phyloP scores from a whole-genome alignment of 2,329 filamentous ascomycete species.

The Sporothrix pallida region DNA sequence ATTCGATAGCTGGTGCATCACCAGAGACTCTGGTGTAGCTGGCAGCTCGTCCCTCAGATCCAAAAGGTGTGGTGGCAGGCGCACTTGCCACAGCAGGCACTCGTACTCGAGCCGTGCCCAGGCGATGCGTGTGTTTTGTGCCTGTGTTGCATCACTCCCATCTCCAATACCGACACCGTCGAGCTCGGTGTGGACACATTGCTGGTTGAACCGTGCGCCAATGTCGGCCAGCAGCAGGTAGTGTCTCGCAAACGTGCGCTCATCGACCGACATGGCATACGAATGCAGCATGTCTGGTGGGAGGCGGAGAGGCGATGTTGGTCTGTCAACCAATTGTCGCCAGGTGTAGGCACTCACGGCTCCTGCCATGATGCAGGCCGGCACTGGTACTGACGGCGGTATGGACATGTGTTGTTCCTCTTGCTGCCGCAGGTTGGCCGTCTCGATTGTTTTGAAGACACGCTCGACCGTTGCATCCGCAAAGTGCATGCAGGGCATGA shows the following conservation, averaged over 20 bases:
- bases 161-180: neutral
- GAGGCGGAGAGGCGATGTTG: neutral
- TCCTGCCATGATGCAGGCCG: conserved; percentile 6
- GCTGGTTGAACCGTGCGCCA: conserved; percentile 14
- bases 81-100: conserved; percentile 29
- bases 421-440: neutral
- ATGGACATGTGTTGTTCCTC: neutral
- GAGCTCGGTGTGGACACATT: neutral
- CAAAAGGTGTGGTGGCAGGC: conserved; percentile 23
- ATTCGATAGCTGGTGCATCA: conserved; percentile 27
- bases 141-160: neutral
- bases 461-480: neutral
- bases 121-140: neutral
- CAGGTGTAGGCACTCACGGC: conserved; percentile 23
- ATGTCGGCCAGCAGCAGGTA: conserved; percentile 23
- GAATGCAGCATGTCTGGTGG: neutral
- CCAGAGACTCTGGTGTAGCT: conserved; percentile 20
- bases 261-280: conserved; percentile 3
- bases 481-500: conserved; percentile 14
- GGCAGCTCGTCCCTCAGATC: conserved; percentile 33
- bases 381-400: neutral
- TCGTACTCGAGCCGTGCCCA: conserved; percentile 32
- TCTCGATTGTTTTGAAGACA: neutral
- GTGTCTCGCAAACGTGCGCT: conserved; percentile 18
- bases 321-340: neutral